phyloP scores from a whole-genome alignment of 495 filamentous ascomycete species.

The Penicillium manginii region DNA sequence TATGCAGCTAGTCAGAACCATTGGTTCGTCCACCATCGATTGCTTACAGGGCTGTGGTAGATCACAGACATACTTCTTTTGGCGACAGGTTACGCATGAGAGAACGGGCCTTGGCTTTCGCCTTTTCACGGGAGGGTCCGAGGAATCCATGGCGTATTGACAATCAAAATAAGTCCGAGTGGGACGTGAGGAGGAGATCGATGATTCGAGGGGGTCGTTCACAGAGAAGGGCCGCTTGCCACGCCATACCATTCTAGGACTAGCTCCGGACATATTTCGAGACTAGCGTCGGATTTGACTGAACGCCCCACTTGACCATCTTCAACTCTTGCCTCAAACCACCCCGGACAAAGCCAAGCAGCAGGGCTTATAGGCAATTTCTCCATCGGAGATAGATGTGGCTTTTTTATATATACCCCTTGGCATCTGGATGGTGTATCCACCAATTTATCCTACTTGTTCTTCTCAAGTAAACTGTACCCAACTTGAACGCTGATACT shows the following conservation, averaged over 20 bases:
- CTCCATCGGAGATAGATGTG: slow-evolving; percentile 3
- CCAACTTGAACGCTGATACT: too few species aligned
- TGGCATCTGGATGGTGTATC: background rate
- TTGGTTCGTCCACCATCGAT: background rate
- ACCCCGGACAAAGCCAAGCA: too few species aligned
- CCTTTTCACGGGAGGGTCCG: slow-evolving; percentile 10
- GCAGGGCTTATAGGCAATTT: background rate
- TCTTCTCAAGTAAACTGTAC: too few species aligned
- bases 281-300: slow-evolving; percentile 14
- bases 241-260: background rate
- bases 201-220: background rate
- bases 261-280: slow-evolving; percentile 16
- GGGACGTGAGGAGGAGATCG: background rate
- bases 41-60: background rate
- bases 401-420: background rate
- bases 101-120: slow-evolving; percentile 26
- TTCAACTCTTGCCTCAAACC: too few species aligned
- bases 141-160: slow-evolving; percentile 7
- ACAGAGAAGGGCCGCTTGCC: background rate
- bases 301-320: background rate
- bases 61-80: slow-evolving; percentile 24
- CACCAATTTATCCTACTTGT: too few species aligned
- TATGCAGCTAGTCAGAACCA: slow-evolving; percentile 18
- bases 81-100: slow-evolving; percentile 24
- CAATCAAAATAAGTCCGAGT: slow-evolving; percentile 7